Percentiles rank a stretch among this genome's conserved stretches.
Evolutionary conservation across 1,284 basidiomycete species (phyloP).

Genomic region (Apiotrichum mycotoxinovorans): DNA sequence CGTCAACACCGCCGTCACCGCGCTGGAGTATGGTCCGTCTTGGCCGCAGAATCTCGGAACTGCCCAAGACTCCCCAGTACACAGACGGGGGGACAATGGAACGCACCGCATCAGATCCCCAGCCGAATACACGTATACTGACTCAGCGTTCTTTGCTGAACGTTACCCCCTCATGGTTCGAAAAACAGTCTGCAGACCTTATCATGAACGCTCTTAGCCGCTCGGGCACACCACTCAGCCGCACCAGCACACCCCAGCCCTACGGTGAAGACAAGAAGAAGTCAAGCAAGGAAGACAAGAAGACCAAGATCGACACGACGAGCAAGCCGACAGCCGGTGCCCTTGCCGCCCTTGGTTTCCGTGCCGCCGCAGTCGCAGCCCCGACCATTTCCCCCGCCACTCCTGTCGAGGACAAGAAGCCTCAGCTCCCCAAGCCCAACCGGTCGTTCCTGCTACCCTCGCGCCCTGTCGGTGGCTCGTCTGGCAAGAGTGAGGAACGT

Average conservation of each 20-base stretch:
- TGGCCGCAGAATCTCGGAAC: not conserved
- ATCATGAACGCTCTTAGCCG: conserved; percentile 14
- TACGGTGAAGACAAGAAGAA: not conserved
- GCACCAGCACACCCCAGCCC: not conserved
- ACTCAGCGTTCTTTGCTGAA: conserved; percentile 12
- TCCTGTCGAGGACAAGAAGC: conserved; percentile 1
- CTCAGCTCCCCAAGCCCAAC: not conserved
- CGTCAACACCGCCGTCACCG: not conserved
- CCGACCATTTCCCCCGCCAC: conserved; percentile 9
- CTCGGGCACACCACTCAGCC: not conserved
- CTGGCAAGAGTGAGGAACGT: not conserved
- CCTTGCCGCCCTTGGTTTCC: conserved; percentile 38
- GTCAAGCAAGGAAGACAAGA: not conserved
- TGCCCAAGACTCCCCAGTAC: not conserved
- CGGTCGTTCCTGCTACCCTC: conserved; percentile 20
- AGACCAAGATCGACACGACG: not conserved
- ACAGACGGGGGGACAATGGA: not conserved
- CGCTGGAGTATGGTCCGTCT: not conserved
- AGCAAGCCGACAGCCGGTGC: conserved; percentile 28
- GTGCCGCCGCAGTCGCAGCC: conserved; percentile 30
- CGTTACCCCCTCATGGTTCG: not conserved
- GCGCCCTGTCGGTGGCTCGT: not conserved
- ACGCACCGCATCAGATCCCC: not conserved
- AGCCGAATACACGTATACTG: conserved; percentile 5
- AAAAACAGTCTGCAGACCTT: conserved; percentile 18